Percentiles rank a stretch among this genome's conserved stretches.
Conservation (phyloP, 176 grass and related monocot species). For the Oryza meridionalis region DNA sequence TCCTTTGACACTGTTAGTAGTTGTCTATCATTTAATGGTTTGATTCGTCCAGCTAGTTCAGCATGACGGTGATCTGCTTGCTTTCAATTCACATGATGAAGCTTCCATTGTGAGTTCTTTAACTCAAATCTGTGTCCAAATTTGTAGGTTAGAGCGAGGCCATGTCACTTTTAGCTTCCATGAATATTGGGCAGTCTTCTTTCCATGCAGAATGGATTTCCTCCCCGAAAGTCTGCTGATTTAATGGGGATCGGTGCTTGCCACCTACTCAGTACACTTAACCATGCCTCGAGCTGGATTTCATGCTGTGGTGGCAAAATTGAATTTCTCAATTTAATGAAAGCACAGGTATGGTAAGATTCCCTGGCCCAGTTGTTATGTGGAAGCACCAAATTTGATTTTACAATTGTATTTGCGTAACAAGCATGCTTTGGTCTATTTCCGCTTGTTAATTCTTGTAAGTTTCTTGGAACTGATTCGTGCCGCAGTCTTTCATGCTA, state of each 20-base stretch:
- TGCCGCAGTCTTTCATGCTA: background rate
- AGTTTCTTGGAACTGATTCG: background rate
- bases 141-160: constrained; percentile 10
- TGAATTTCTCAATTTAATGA: constrained; percentile 7
- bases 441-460: background rate
- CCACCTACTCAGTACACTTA: constrained; percentile 48
- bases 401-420: background rate
- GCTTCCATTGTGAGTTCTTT: constrained; percentile 34
- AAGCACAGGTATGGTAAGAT: background rate
- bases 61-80: background rate
- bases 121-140: background rate
- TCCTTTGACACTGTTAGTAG: constrained; percentile 34
- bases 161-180: background rate
- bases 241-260: constrained; percentile 42
- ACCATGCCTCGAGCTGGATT: constrained; percentile 32
- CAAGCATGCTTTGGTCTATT: background rate
- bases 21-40: constrained; percentile 48
- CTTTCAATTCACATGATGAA: constrained; percentile 15
- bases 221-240: background rate
- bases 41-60: constrained; percentile 41
- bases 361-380: constrained; percentile 1
- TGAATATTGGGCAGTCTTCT: constrained; percentile 20
- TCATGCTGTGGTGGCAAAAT: constrained; percentile 4
- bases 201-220: constrained; percentile 1
- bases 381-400: background rate